Percentiles rank a stretch among this genome's conserved stretches.
These are phyloP conservation scores for Ustilago shanxiensis DNA, from an alignment of 1,284 basidiomycete species.

Conservation along the genomic window DNA sequence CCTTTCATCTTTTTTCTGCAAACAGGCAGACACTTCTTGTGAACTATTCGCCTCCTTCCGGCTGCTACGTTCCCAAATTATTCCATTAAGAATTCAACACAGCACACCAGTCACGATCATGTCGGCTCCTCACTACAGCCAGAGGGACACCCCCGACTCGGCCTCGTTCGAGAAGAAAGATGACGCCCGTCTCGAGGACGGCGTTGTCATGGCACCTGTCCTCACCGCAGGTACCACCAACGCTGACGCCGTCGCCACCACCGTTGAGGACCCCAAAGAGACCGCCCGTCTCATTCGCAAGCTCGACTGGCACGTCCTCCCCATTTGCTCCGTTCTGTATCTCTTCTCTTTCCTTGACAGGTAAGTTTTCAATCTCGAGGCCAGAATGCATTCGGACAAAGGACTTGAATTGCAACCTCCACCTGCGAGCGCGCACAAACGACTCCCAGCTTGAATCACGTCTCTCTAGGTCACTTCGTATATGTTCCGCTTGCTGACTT, in stretches of 20 bases:
- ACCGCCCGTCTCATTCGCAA: constrained; percentile 48
- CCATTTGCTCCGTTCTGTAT: constrained; percentile 74
- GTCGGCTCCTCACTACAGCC: constrained; percentile 21
- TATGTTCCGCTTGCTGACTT: neutral
- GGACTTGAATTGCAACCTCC: too few species aligned
- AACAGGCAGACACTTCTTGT: too few species aligned
- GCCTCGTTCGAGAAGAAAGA: constrained; percentile 56
- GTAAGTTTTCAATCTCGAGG: neutral
- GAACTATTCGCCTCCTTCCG: neutral
- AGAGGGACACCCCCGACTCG: constrained; percentile 36
- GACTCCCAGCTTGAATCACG: too few species aligned
- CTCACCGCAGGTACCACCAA: constrained; percentile 47
- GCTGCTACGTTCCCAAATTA: neutral
- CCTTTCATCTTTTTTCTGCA: neutral
- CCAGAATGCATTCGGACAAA: too few species aligned
- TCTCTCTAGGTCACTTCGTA: too few species aligned
- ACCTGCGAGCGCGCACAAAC: too few species aligned
- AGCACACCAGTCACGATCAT: constrained; percentile 17
- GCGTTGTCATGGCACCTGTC: constrained; percentile 39
- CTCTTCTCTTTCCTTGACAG: constrained; percentile 80
- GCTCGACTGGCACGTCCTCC: constrained; percentile 57
- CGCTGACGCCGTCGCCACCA: constrained; percentile 42
- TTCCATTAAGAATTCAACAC: neutral
- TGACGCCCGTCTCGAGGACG: constrained; percentile 45
- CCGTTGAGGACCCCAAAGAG: constrained; percentile 42